phyloP scores from a whole-genome alignment of 805 yeast genomes.

The Geotrichum ghanense region DNA sequence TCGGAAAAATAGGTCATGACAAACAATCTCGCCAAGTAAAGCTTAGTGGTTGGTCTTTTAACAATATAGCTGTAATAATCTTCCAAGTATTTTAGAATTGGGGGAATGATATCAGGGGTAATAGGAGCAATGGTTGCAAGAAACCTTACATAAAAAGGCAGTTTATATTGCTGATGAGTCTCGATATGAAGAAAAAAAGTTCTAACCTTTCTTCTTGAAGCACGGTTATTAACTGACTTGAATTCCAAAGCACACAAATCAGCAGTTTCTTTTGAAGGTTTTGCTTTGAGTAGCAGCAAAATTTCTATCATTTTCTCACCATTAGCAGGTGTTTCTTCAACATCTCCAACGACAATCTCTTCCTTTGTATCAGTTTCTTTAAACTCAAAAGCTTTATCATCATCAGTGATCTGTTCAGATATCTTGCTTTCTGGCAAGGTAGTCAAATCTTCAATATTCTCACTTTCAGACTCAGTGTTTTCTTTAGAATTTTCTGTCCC shows the following conservation, averaged over 20 bases:
- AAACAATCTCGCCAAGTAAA: constrained; percentile 13
- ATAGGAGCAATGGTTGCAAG: constrained; percentile 44
- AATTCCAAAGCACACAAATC: constrained; percentile 25
- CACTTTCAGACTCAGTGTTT: constrained; percentile 7
- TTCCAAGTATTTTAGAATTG: constrained; percentile 45
- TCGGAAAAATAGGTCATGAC: constrained; percentile 57
- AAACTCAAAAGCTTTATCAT: constrained; percentile 34
- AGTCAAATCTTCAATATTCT: constrained; percentile 19
- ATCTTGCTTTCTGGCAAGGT: constrained; percentile 3
- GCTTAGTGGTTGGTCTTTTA: constrained; percentile 8
- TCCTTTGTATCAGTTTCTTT: constrained; percentile 34
- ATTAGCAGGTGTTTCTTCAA: constrained; percentile 17
- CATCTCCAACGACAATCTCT: constrained; percentile 20
- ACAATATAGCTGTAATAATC: constrained; percentile 17
- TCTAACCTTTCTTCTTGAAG: constrained; percentile 51
- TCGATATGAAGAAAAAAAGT: constrained; percentile 40
- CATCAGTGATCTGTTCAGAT: constrained; percentile 8
- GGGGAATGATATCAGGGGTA: constrained; percentile 40
- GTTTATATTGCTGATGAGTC: constrained; percentile 25
- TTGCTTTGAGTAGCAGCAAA: constrained; percentile 9
- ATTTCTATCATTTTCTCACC: constrained; percentile 8
- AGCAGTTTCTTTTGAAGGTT: constrained; percentile 16
- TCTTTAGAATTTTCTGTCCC: constrained; percentile 5
- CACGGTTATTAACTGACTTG: constrained; percentile 49
- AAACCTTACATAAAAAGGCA: constrained; percentile 50